Conservation (phyloP, 495 filamentous ascomycete genomes). For the Neurospora sp. region DNA sequence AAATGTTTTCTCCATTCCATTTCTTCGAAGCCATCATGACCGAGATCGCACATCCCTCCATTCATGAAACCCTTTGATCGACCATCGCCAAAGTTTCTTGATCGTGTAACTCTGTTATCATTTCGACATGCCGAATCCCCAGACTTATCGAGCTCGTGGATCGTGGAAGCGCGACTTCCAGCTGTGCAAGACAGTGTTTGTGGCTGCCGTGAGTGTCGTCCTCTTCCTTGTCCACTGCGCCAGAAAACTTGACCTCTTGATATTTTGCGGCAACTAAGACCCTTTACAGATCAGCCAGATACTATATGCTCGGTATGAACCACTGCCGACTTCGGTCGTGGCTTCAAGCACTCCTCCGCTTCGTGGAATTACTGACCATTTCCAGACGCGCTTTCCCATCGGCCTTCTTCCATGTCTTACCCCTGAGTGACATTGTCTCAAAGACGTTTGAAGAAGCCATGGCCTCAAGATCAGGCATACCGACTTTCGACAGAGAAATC, state of each 20-base stretch:
- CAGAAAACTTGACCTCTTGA: not conserved
- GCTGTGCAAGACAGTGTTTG: conserved; percentile 15
- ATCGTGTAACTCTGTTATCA: not conserved
- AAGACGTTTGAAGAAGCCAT: conserved; percentile 12
- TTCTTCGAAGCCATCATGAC: not conserved
- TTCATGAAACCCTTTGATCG: not conserved
- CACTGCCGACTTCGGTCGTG: not conserved
- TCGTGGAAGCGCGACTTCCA: conserved; percentile 8
- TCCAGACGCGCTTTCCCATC: conserved; percentile 13
- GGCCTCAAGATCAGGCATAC: conserved; percentile 1
- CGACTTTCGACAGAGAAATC: conserved; percentile 1
- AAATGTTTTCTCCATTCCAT: not conserved
- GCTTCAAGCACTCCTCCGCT: not conserved
- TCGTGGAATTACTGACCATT: not conserved
- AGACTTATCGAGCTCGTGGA: not conserved
- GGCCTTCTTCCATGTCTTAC: conserved; percentile 11
- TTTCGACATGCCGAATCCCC: not conserved
- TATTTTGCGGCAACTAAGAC: too few relatives aligned
- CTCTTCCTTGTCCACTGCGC: not conserved
- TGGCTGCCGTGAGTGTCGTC: conserved; percentile 9
- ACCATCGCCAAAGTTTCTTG: not conserved
- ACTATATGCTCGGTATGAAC: conserved; percentile 13
- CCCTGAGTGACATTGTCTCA: conserved; percentile 1
- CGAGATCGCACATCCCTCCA: not conserved
- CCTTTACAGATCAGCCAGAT: conserved; percentile 16